Percentiles rank a stretch among this genome's conserved stretches.
Evolutionary conservation across 1,284 basidiomycete genomes (phyloP).

Genomic region (Ceratobasidium sp.): DNA sequence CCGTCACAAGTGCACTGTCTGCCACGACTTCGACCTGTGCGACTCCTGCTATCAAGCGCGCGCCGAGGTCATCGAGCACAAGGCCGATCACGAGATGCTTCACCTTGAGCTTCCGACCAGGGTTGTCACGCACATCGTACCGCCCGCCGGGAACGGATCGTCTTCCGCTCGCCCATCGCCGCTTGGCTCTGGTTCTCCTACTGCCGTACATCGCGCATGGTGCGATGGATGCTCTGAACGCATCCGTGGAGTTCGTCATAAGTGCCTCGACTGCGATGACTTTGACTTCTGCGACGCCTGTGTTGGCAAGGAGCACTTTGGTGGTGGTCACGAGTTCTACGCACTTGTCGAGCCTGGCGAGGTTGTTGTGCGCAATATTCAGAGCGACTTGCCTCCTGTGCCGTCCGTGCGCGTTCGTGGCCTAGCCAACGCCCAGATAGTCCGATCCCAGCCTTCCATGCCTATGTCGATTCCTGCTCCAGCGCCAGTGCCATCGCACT

Average conservation of each 20-base stretch:
- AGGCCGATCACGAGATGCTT: conserved; percentile 39
- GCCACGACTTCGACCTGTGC: conserved; percentile 44
- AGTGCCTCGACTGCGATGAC: conserved; percentile 79
- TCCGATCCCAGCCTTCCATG: neutral
- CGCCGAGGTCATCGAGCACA: conserved; percentile 25
- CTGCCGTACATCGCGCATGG: conserved; percentile 54
- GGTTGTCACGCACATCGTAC: conserved; percentile 17
- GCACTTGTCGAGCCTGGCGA: conserved; percentile 71
- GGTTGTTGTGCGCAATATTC: conserved; percentile 70
- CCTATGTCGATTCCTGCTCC: conserved; percentile 20
- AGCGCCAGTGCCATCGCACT: conserved; percentile 3
- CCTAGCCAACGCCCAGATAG: conserved; percentile 8
- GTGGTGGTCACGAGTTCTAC: conserved; percentile 69
- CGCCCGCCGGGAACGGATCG: neutral
- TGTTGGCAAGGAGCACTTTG: conserved; percentile 62
- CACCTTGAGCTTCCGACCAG: conserved; percentile 34
- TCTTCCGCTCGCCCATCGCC: conserved; percentile 16
- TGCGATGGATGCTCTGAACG: conserved; percentile 69
- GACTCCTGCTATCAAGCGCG: conserved; percentile 24
- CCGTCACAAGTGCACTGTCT: conserved; percentile 50
- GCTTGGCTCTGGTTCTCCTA: conserved; percentile 17
- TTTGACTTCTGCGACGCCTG: conserved; percentile 76
- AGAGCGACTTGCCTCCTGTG: conserved; percentile 51
- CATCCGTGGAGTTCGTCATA: conserved; percentile 72
- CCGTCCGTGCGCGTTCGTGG: conserved; percentile 31